phyloP scores from a whole-genome alignment of 257 asterid genomes.

The Jaltomata sinuosa region DNA sequence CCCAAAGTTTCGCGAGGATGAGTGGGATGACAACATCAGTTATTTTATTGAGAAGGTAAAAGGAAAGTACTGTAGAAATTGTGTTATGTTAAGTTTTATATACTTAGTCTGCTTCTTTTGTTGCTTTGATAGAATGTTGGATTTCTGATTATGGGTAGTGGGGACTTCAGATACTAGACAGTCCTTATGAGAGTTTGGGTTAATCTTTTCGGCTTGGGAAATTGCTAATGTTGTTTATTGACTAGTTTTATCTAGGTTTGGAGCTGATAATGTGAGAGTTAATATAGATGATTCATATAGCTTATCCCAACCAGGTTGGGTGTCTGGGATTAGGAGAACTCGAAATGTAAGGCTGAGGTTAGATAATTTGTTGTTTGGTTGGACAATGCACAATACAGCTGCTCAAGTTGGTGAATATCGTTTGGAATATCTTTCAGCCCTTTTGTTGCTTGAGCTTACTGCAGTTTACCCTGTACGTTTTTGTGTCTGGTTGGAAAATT shows the following conservation, averaged over 20 bases:
- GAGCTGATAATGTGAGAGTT: background rate
- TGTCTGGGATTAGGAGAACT: background rate
- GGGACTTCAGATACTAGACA: background rate
- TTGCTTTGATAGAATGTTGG: background rate
- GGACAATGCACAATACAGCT: background rate
- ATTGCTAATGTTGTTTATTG: background rate
- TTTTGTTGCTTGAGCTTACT: background rate
- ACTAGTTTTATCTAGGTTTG: background rate
- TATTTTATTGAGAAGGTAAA: conserved; percentile 58
- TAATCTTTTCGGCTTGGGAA: background rate
- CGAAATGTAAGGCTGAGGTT: background rate
- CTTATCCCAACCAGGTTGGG: background rate
- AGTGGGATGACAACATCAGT: conserved; percentile 41
- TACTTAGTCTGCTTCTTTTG: background rate
- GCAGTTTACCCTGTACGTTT: background rate
- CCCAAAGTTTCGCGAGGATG: conserved; percentile 32
- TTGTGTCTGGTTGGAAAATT: background rate
- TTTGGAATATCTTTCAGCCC: background rate
- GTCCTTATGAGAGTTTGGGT: background rate
- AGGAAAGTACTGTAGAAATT: background rate
- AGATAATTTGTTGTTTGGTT: background rate
- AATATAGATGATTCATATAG: background rate
- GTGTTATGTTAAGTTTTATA: background rate
- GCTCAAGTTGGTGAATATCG: background rate
- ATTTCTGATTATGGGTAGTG: background rate